These are phyloP conservation scores for Fusarium chaquense DNA, from an alignment of 2,329 filamentous ascomycete genomes.

Conservation along the genomic window DNA sequence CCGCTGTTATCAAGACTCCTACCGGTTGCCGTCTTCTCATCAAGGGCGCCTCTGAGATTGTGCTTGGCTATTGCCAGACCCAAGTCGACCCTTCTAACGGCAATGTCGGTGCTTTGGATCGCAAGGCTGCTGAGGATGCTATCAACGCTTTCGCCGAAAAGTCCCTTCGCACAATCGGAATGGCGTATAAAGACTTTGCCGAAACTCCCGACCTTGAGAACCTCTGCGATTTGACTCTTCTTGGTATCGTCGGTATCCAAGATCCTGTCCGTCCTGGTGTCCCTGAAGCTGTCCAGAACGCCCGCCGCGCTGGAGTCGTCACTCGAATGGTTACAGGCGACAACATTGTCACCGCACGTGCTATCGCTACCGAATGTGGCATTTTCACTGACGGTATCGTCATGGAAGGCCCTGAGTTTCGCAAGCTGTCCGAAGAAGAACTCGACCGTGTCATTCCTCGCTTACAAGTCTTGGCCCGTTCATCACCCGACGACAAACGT, in stretches of 20 bases:
- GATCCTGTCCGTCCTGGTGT: constrained; percentile 82
- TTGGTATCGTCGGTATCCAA: constrained; percentile 79
- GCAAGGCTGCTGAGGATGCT: constrained; percentile 67
- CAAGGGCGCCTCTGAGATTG: constrained; percentile 74
- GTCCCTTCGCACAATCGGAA: constrained; percentile 85
- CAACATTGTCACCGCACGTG: constrained; percentile 81
- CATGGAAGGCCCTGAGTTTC: constrained; percentile 83
- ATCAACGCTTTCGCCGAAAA: constrained; percentile 83
- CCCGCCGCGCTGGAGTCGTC: constrained; percentile 80
- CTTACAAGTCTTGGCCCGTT: constrained; percentile 78
- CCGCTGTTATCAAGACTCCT: constrained; percentile 66
- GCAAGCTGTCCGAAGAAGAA: constrained; percentile 74
- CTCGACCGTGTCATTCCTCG: constrained; percentile 76
- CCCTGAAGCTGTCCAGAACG: constrained; percentile 75
- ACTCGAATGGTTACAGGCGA: constrained; percentile 90
- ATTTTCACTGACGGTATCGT: constrained; percentile 78
- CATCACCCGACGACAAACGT: constrained; percentile 81
- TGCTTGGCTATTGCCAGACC: constrained; percentile 65
- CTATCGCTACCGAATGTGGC: constrained; percentile 82
- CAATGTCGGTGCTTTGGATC: constrained; percentile 59
- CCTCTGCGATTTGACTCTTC: constrained; percentile 70
- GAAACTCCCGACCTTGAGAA: constrained; percentile 67
- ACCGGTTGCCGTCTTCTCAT: constrained; percentile 69
- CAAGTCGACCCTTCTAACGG: constrained; percentile 60
- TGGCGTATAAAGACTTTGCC: constrained; percentile 84